Evolutionary conservation across 2,329 filamentous ascomycete species (phyloP).

Genomic region (Trichoderma cornu-damae): DNA sequence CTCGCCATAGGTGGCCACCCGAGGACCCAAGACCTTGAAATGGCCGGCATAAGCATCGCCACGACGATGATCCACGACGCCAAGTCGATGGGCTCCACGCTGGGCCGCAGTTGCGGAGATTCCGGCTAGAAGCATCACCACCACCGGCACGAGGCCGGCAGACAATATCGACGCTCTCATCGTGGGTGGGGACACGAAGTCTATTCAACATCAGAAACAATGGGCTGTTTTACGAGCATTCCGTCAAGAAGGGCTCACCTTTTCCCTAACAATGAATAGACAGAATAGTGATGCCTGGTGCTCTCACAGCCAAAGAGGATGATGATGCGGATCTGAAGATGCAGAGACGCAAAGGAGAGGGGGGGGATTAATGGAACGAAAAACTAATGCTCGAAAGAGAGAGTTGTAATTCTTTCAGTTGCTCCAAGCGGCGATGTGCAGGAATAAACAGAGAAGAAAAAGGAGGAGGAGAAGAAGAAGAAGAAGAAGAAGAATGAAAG

Average conservation of each 20-base stretch:
- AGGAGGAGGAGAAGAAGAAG: not conserved
- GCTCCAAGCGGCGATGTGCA: not conserved
- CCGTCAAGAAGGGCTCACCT: constrained; percentile 4
- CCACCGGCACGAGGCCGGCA: constrained; percentile 32
- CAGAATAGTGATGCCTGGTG: not conserved
- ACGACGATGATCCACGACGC: not conserved
- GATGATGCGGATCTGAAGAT: not conserved
- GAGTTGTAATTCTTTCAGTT: not conserved
- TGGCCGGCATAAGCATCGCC: not conserved
- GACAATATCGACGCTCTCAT: constrained; percentile 37
- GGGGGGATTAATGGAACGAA: not conserved
- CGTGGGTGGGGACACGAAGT: constrained; percentile 14
- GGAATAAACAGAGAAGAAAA: not conserved
- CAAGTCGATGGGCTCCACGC: not conserved
- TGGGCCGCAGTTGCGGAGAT: constrained; percentile 16
- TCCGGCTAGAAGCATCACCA: constrained; percentile 21
- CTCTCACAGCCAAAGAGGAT: not conserved
- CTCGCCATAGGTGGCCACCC: constrained; percentile 20
- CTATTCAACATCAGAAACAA: constrained; percentile 17
- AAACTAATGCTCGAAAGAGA: not conserved
- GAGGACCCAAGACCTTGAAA: constrained; percentile 16
- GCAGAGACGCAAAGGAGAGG: not conserved
- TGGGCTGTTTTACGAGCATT: not conserved
- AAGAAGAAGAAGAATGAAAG: not conserved
- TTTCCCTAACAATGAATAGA: not conserved